These are phyloP conservation scores for Myotisia sp. DNA, from an alignment of 2,329 filamentous ascomycete species.

Conservation along the genomic window DNA sequence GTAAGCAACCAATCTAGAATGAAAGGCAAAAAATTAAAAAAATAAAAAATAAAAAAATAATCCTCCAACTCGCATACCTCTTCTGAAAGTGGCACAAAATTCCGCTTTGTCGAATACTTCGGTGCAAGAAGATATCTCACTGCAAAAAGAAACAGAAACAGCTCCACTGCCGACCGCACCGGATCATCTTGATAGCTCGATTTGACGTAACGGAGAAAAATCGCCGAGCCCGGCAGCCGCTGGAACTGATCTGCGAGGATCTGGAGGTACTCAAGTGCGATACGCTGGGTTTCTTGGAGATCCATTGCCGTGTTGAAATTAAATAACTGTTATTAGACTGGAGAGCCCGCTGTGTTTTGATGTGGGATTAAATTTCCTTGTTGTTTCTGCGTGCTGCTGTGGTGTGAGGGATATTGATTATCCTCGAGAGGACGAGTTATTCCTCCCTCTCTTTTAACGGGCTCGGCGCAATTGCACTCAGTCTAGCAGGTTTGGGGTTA, in stretches of 20 bases:
- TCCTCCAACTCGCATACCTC: constrained; percentile 46
- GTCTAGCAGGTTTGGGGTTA: too few species aligned
- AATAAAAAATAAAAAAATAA: not conserved
- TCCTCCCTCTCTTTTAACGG: too few species aligned
- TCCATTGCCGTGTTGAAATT: too few species aligned
- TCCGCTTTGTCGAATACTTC: constrained; percentile 84
- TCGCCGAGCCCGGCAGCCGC: constrained; percentile 82
- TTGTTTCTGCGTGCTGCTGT: too few species aligned
- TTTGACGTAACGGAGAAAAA: constrained; percentile 86
- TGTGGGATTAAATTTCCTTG: too few species aligned
- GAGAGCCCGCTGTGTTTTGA: too few species aligned
- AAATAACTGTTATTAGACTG: too few species aligned
- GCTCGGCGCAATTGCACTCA: too few species aligned
- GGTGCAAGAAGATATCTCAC: constrained; percentile 84
- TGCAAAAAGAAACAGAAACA: constrained; percentile 89
- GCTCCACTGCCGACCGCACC: constrained; percentile 79
- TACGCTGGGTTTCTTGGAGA: constrained; percentile 40
- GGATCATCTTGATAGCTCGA: constrained; percentile 97
- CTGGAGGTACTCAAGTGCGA: constrained; percentile 41
- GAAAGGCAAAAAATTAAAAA: not conserved
- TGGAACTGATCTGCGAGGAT: constrained; percentile 57
- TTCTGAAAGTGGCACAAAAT: constrained; percentile 76
- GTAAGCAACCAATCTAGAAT: not conserved
- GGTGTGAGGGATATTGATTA: too few species aligned
- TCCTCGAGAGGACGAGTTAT: too few species aligned